Evolutionary conservation across 305 asterid genomes (phyloP), one percentile per base, ranked within the genome.

Genomic region (Lippia alba): DNA sequence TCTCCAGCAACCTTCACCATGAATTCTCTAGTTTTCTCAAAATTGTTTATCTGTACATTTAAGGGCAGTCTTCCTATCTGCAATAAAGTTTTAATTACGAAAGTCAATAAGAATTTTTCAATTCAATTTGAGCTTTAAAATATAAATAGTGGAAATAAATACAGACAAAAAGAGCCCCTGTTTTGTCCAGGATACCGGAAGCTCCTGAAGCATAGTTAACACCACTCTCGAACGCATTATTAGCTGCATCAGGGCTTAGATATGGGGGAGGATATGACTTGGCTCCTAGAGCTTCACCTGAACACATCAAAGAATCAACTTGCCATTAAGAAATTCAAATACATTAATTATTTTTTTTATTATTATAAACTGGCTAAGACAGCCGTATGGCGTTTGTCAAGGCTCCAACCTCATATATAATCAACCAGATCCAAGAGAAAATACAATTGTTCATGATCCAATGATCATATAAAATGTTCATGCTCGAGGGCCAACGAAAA

Each of bases 181-280:
- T 86, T 57, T 67, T 71, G 59, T 84, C 87, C 74, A 84, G 78
- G 71, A 86, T 84, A 16, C 92, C 89, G 0, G 92, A 84, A 73
- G 89, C 86, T 34, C 89, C 92, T 3, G 92, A 86, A 50, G 88
- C 92, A 73, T 84, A 86, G 56, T 86, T 84, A 32, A 82, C 74
- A 69, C 92, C 89, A 41, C 46, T 56, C 34, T 69, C 78, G 14
- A 83, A 72, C 50, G 82, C 82, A 45, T 69, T 61, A 8, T 76
- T 56, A 17, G 75, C 74, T 12, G 82, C 66, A 70, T 80, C 32
- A 30, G 88, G 86, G 54, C 83, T 77, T 7, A 84, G 69, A 69
- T 73, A 86, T 1, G 92, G 92, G 7, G 86, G 85, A 39, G 89
- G 85, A 65, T 69, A 82, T 58, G 92, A 78, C 34, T 74, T 79